A percentile compares a stretch with the other conserved stretches of the same genome.
phyloP scores from a whole-genome alignment of 345 rosid genomes.

The Erysimum cheiranthoides region DNA sequence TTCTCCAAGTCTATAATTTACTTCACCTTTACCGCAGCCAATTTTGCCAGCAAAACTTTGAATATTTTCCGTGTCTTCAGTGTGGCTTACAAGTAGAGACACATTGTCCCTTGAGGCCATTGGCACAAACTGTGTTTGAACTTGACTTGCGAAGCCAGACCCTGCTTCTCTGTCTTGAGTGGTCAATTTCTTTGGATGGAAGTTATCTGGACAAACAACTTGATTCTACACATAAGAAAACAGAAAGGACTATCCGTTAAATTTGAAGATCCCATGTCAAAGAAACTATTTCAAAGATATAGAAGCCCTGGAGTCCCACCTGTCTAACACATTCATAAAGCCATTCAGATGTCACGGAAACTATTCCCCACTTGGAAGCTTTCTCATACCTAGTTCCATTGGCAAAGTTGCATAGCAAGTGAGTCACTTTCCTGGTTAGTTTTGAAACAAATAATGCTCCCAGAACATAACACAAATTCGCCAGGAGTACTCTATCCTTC shows the following conservation, averaged over 20 bases:
- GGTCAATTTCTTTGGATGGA: conserved; percentile 75
- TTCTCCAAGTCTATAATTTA: conserved; percentile 45
- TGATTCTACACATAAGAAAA: conserved; percentile 62
- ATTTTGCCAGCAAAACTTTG: conserved; percentile 41
- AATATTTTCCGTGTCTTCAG: conserved; percentile 49
- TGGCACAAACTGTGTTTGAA: conserved; percentile 64
- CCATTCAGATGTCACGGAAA: conserved; percentile 76
- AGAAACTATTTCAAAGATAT: conserved; percentile 29
- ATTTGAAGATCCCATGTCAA: conserved; percentile 15
- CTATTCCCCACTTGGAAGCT: conserved; percentile 79
- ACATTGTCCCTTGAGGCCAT: conserved; percentile 54
- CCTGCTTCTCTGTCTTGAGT: conserved; percentile 73
- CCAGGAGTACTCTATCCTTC: conserved; percentile 73
- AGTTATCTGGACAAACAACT: conserved; percentile 65
- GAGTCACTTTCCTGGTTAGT: conserved; percentile 79
- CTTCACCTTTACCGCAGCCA: conserved; percentile 36
- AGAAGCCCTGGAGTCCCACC: conserved; percentile 52
- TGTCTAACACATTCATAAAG: conserved; percentile 82
- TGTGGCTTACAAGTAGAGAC: conserved; percentile 60
- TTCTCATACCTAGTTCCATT: conserved; percentile 78
- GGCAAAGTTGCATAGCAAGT: conserved; percentile 78
- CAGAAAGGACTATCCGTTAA: conserved; percentile 6
- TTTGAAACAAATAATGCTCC: conserved; percentile 75
- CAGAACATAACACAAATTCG: conserved; percentile 81
- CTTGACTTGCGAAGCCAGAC: conserved; percentile 67